A percentile compares a stretch with the other conserved stretches of the same genome.
Evolutionary conservation across 176 grass and related monocot species (phyloP).

Genomic region (Phoenix roebelenii): DNA sequence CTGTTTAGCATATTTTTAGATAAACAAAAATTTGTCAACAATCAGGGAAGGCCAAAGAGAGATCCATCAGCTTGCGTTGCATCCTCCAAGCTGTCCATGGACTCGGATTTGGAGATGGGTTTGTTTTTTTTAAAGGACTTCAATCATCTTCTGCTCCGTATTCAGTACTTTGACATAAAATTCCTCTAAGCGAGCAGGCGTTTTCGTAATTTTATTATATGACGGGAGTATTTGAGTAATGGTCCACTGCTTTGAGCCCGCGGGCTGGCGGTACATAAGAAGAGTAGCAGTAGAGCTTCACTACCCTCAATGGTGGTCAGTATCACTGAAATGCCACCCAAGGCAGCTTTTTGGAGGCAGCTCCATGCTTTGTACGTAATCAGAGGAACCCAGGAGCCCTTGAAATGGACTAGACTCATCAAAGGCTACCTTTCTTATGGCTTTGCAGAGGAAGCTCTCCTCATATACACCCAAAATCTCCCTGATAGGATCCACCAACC

Average conservation of each 20-base stretch:
- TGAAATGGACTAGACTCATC: conserved; percentile 26
- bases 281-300: background rate
- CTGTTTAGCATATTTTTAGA: too few relatives aligned
- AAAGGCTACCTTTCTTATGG: conserved; percentile 26
- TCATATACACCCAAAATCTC: conserved; percentile 28
- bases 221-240: too few relatives aligned
- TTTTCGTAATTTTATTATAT: too few relatives aligned
- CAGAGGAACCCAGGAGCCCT: background rate
- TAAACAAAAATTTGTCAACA: too few relatives aligned
- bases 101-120: conserved; percentile 22
- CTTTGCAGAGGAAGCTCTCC: conserved; percentile 28
- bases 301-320: background rate
- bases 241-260: too few relatives aligned
- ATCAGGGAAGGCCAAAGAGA: conserved; percentile 20
- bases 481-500: conserved; percentile 26
- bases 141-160: conserved; percentile 2
- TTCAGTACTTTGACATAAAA: background rate
- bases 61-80: conserved; percentile 25
- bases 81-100: conserved; percentile 16
- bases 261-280: too few relatives aligned
- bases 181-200: too few relatives aligned
- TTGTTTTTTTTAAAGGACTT: conserved; percentile 11
- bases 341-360: conserved; percentile 1
- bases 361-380: conserved; percentile 28
- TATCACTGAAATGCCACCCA: background rate